Base-by-base conservation (phyloP, 345 rosid genomes). In the Psidium guajava region DNA sequence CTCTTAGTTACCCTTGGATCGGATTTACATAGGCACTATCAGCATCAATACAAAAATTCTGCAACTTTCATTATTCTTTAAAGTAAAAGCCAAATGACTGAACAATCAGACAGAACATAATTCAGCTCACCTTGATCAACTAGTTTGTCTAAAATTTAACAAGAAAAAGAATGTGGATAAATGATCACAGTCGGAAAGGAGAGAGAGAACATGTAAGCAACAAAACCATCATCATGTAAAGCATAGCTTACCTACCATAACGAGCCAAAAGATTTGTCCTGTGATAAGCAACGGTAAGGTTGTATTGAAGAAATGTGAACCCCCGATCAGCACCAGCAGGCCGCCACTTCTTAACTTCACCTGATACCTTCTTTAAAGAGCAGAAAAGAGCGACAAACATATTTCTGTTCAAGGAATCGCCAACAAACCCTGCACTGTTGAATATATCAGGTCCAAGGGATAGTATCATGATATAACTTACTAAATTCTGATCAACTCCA, bases 281-380 rank as follows among this genome's bases (percentile, higher is more conserved):
- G 86, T 97, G 99, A 86, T 97, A 97, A 0, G 99, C 96, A 88
- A 97, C 91, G 27, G 98, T 97, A 25, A 97, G 92, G 89, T 97
- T 97, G 86, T 95, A 93, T 10, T 47, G 88, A 88, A 92, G 88
- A 91, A 95, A 96, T 0, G 98, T 96, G 86, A 93, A 96, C n/a
- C 98, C 99, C 32, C 98, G 96, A 90, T 97, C 98, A 6, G 98
- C 98, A 86, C 96, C 95, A 2, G 87, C 96, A 13, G 98, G 98
- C 3, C 99, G 94, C 99, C 98, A 97, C 91, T 97, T 97, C 89
- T 93, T 96, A 85, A 96, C 86, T 40, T 92, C 96, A 86, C 89
- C 83, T 0, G 92, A 87, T 81, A 86, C 97, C 11, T 87, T 89
- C 92, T 88, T 95, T 80, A 97, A 91, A 69, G 91, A 88, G 88